Evolutionary conservation across 441 rosid species (phyloP).

Genomic region (Gossypium davidsonii): DNA sequence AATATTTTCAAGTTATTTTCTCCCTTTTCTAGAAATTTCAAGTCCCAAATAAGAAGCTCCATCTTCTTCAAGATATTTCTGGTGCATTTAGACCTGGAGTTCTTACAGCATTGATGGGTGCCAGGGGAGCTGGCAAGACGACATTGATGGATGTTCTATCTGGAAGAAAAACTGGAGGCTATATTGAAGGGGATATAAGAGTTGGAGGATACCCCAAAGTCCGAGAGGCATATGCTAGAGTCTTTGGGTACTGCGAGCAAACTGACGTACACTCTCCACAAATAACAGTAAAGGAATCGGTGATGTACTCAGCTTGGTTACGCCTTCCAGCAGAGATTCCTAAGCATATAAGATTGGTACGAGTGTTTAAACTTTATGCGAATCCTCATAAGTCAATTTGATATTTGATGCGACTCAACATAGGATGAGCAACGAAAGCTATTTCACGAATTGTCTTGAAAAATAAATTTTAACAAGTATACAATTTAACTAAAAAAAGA

Average conservation of each 20-base stretch:
- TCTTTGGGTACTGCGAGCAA: conserved; percentile 34
- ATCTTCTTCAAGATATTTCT: conserved; percentile 26
- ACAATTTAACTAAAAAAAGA: too few species aligned
- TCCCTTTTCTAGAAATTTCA: conserved; percentile 19
- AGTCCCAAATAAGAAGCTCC: conserved; percentile 19
- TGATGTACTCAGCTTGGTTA: conserved; percentile 32
- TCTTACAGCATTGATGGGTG: conserved; percentile 36
- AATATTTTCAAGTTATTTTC: background rate
- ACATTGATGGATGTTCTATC: conserved; percentile 32
- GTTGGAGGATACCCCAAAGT: conserved; percentile 30
- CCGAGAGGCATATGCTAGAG: conserved; percentile 30
- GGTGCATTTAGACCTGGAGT: conserved; percentile 31
- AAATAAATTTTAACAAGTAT: too few species aligned
- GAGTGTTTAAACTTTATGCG: background rate
- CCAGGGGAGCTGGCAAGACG: conserved; percentile 36
- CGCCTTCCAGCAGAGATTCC: conserved; percentile 25
- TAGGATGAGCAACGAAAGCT: too few species aligned
- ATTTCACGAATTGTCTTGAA: too few species aligned
- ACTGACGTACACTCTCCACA: conserved; percentile 31
- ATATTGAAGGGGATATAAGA: conserved; percentile 31
- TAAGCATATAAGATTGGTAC: conserved; percentile 21
- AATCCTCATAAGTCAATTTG: background rate
- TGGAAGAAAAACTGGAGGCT: conserved; percentile 35
- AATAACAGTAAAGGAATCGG: conserved; percentile 29
- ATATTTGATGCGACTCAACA: too few species aligned